A percentile compares a stretch with the other conserved stretches of the same genome.
These are phyloP conservation scores for Novymonas esmeraldas DNA, from an alignment of 208 protist species.

Conservation along the genomic window DNA sequence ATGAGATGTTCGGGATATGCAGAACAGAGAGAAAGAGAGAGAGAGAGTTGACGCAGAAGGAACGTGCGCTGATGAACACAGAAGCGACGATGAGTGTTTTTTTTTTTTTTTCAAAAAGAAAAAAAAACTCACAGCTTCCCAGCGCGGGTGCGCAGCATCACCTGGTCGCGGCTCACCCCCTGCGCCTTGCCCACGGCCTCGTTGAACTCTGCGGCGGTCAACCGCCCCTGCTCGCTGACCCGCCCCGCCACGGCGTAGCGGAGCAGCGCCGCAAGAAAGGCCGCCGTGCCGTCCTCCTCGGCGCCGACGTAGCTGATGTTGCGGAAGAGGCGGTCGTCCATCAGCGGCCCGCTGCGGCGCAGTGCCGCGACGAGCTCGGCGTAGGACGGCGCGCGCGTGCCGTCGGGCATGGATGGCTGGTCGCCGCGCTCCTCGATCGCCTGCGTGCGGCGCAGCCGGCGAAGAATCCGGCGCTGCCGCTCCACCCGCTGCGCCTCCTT, in stretches of 20 bases:
- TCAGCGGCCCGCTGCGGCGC: conserved; percentile 61
- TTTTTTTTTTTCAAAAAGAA: conserved; percentile 2
- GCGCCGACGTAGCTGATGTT: conserved; percentile 78
- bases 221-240: neutral
- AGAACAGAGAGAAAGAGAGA: neutral
- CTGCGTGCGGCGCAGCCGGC: conserved; percentile 40
- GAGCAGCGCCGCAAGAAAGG: conserved; percentile 62
- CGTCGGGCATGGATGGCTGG: conserved; percentile 42
- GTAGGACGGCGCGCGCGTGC: conserved; percentile 46
- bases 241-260: conserved; percentile 22
- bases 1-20: neutral
- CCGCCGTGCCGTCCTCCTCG: conserved; percentile 74
- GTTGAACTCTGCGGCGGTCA: conserved; percentile 29
- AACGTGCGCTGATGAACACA: neutral
- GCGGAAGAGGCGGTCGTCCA: conserved; percentile 73
- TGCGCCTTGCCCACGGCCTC: conserved; percentile 32
- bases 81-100: neutral
- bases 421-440: conserved; percentile 23
- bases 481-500: conserved; percentile 56
- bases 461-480: conserved; percentile 67
- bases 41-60: too few species aligned
- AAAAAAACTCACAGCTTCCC: conserved; percentile 26
- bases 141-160: conserved; percentile 7
- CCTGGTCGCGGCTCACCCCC: conserved; percentile 17
- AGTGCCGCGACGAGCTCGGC: conserved; percentile 32